Conservation (phyloP, 768 basidiomycete species). For the Auricularia sp. region DNA sequence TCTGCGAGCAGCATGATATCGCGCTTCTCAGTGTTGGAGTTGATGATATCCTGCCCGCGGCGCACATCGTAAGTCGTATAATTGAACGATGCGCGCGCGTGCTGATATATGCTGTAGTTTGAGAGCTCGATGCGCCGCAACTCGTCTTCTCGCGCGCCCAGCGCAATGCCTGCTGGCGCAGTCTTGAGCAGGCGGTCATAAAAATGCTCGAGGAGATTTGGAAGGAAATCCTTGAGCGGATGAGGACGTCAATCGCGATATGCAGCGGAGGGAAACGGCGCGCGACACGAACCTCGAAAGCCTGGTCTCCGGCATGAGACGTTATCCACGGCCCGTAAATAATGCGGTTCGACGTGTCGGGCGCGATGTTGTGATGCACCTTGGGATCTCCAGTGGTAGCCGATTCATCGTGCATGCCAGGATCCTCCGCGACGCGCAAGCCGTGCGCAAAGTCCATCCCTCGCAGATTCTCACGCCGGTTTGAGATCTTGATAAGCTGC, state of each 20-base stretch:
- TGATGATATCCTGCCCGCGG: conserved; percentile 31
- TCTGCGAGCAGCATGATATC: conserved; percentile 26
- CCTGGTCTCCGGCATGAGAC: not conserved
- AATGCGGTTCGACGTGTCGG: not conserved
- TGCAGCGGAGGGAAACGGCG: not conserved
- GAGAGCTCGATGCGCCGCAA: not conserved
- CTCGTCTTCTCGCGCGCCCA: conserved; percentile 1
- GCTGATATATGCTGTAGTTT: conserved; percentile 2
- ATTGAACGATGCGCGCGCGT: conserved; percentile 20
- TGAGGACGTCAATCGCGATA: not conserved
- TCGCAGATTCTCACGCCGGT: not conserved
- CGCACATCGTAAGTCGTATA: conserved; percentile 36
- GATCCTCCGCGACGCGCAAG: too few species aligned
- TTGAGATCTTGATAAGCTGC: not conserved
- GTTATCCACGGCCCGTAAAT: not conserved
- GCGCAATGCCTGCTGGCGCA: conserved; percentile 16
- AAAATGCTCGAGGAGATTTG: conserved; percentile 15
- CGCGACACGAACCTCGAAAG: not conserved
- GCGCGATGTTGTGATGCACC: not conserved
- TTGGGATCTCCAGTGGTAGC: not conserved
- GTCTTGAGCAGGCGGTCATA: conserved; percentile 7
- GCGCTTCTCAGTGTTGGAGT: conserved; percentile 22
- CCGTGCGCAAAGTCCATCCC: not conserved
- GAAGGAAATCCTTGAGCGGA: conserved; percentile 11
- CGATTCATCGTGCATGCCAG: not conserved